These are phyloP conservation scores for Peltaster fructicola DNA, from an alignment of 2,329 filamentous ascomycete species.

Conservation along the genomic window DNA sequence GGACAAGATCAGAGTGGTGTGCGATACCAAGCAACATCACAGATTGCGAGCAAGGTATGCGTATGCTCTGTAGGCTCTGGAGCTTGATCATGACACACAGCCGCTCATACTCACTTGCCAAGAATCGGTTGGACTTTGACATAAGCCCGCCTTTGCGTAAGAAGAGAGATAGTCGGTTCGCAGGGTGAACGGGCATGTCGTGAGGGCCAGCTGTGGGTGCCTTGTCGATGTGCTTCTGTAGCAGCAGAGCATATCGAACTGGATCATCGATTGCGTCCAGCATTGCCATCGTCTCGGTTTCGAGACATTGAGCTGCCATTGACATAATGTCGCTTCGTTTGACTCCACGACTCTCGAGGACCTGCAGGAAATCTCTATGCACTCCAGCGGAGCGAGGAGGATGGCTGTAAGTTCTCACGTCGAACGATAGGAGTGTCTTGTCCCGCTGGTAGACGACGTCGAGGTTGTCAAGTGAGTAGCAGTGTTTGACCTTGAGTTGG, in stretches of 20 bases:
- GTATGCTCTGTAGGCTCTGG: no score
- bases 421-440: no score
- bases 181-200: no score
- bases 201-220: no score
- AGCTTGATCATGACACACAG: no score
- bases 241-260: conserved; percentile 22
- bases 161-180: no score
- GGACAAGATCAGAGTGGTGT: conserved; percentile 44
- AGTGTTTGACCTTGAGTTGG: conserved; percentile 49
- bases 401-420: conserved; percentile 35
- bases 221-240: not conserved
- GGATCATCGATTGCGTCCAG: conserved; percentile 34
- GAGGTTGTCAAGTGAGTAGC: no score
- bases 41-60: conserved; percentile 41
- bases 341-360: conserved; percentile 44
- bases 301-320: conserved; percentile 34
- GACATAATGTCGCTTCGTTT: conserved; percentile 28
- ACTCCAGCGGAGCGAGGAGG: conserved; percentile 10
- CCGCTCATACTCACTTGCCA: no score
- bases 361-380: conserved; percentile 34
- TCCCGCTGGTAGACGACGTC: no score
- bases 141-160: no score
- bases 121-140: no score
- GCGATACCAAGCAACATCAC: conserved; percentile 49
- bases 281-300: conserved; percentile 35